Evolutionary conservation across 495 filamentous ascomycete genomes (phyloP), one percentile per base, ranked within the genome.

Genomic region (Penicillium bovifimosum): DNA sequence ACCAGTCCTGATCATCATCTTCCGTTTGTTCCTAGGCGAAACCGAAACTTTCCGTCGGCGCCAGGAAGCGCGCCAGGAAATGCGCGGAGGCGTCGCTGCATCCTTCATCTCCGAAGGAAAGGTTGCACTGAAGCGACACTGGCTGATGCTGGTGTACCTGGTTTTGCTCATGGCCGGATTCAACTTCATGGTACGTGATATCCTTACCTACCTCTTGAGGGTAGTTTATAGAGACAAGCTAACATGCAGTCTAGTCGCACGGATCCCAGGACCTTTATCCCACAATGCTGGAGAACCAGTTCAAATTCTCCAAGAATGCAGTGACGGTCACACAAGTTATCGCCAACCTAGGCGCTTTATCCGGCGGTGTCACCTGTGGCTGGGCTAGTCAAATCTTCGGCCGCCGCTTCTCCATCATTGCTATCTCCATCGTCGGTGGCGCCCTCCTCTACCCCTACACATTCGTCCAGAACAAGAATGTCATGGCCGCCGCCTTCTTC

Each of bases 201-300:
- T 13, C n/a, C 47, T 20, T 20, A 26, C 36, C 36, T 51, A 17
- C 41, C 0, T 6, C 46, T 32, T 49, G 2, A n/a, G 28, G 10
- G 27, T 33, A 31, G 14, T 8, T 6, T 8, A 16, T 28, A 20
- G 27, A 17, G 13, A 36, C 20, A 29, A 5, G 14, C 39, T 42
- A 34, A 41, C 26, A 7, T 28, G 20, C 4, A 18, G 5, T 36
- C 27, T 27, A 65, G 62, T 90, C 87, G 18, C 91, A 96, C 62
- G 91, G 91, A 53, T 91, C 87, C 5, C 91, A 96, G 67, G 91
- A 96, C 69, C 72, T 95, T 16, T 96, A 95, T 64, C 91, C 91
- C 0, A 91, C 88, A 10, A 83, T 96, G 82, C 67, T 96, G 10
- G 63, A 80, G 44, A 86, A 83, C 60, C 86, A 96, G 67, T 92